Conservation (phyloP, 1,284 basidiomycete genomes). For the Puccinia triticina region DNA sequence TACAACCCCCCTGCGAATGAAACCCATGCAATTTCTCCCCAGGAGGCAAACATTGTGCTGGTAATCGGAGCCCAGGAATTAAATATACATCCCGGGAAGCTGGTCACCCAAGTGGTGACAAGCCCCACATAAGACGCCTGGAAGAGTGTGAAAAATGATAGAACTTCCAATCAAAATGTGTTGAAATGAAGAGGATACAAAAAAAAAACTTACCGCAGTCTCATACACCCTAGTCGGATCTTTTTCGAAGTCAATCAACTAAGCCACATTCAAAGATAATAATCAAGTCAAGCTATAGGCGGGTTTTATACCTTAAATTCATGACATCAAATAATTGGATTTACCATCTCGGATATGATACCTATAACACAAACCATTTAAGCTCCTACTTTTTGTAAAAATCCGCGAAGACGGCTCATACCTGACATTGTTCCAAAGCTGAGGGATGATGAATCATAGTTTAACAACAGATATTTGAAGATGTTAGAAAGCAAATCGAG, state of each 20-base stretch:
- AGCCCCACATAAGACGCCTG: constrained; percentile 15
- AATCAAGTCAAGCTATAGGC: neutral
- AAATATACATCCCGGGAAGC: constrained; percentile 50
- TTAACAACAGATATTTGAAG: neutral
- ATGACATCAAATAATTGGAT: neutral
- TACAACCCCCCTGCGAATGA: constrained; percentile 42
- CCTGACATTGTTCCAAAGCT: constrained; percentile 47
- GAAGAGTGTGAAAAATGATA: neutral
- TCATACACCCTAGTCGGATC: constrained; percentile 42
- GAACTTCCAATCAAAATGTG: neutral
- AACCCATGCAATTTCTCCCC: constrained; percentile 49
- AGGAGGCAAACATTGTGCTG: constrained; percentile 44
- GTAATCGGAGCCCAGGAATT: constrained; percentile 24
- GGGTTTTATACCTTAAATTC: neutral
- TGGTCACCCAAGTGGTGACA: constrained; percentile 48
- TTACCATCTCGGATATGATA: constrained; percentile 50
- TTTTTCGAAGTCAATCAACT: constrained; percentile 52
- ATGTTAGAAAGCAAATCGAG: neutral
- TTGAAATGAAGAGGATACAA: neutral
- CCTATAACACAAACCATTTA: neutral
- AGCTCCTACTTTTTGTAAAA: neutral
- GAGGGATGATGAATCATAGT: neutral
- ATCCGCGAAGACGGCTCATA: neutral
- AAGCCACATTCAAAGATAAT: neutral
- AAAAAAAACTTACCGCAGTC: constrained; percentile 16